phyloP scores from a whole-genome alignment of 176 grass and related monocot species.

The Alopecurus myosuroides region DNA sequence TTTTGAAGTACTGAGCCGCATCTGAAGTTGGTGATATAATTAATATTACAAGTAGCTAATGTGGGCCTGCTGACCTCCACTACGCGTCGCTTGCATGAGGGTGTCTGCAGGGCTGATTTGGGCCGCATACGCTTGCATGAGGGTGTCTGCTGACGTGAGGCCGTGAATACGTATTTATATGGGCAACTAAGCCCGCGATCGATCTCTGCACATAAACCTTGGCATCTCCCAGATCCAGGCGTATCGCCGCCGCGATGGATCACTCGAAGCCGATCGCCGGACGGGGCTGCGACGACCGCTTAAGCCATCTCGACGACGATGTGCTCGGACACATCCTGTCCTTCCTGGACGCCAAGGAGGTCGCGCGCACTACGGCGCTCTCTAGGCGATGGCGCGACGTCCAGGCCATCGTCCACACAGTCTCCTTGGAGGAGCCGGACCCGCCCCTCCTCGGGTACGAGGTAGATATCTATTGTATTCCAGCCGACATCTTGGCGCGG shows the following conservation, averaged over 20 bases:
- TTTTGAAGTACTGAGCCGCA: too few relatives aligned
- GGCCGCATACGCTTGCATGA: too few relatives aligned
- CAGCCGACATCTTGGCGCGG: not conserved
- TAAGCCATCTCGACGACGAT: not conserved
- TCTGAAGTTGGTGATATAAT: too few relatives aligned
- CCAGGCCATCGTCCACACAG: not conserved
- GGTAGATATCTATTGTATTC: not conserved
- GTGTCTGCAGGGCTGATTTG: too few relatives aligned
- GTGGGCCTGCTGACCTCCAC: too few relatives aligned
- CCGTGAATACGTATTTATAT: too few relatives aligned
- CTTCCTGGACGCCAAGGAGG: constrained; percentile 3
- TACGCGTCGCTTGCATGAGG: too few relatives aligned
- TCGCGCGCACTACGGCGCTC: not conserved
- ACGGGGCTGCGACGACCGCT: not conserved
- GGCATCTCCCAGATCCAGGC: not conserved
- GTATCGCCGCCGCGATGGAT: not conserved
- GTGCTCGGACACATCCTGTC: constrained; percentile 7
- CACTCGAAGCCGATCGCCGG: not conserved
- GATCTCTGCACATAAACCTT: too few relatives aligned
- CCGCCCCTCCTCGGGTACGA: not conserved
- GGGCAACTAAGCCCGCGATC: too few relatives aligned
- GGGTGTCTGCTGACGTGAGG: too few relatives aligned
- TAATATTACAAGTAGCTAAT: too few relatives aligned
- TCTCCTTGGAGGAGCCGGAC: not conserved
- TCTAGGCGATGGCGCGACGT: not conserved